A percentile compares a stretch with the other conserved stretches of the same genome.
Evolutionary conservation across 2,329 filamentous ascomycete genomes (phyloP).

Genomic region (Didymella lethalis): DNA sequence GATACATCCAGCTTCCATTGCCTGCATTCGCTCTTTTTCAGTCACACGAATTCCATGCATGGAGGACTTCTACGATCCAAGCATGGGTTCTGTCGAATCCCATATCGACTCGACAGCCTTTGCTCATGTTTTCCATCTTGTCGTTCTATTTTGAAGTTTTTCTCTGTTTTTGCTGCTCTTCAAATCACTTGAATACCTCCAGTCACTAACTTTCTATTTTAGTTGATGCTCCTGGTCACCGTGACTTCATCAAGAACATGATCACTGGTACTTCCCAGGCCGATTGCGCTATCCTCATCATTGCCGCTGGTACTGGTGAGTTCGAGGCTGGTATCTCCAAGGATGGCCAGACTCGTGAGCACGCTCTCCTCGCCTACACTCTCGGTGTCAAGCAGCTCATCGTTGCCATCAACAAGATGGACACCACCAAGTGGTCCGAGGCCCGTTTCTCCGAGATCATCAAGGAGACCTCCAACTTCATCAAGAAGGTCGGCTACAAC

Average conservation of each 20-base stretch:
- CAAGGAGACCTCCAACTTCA: constrained; percentile 99
- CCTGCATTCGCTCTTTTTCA: too few relatives aligned
- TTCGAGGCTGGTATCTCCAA: constrained; percentile 99
- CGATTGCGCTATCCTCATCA: constrained; percentile 99
- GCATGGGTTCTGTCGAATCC: too few relatives aligned
- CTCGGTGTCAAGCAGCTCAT: constrained; percentile 99
- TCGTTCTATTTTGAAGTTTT: too few relatives aligned
- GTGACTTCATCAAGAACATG: constrained; percentile 99
- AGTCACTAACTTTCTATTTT: too few relatives aligned
- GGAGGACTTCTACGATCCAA: too few relatives aligned
- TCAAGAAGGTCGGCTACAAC: constrained; percentile 99
- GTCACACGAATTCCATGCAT: too few relatives aligned
- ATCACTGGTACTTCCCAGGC: constrained; percentile 99
- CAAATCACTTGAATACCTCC: too few relatives aligned
- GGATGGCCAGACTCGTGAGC: constrained; percentile 99
- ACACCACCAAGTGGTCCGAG: constrained; percentile 99
- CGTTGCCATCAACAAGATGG: constrained; percentile 99
- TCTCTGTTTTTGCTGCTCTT: too few relatives aligned
- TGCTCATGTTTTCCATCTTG: too few relatives aligned
- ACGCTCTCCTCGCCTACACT: constrained; percentile 99
- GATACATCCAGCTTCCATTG: too few relatives aligned
- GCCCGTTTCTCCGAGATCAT: constrained; percentile 97
- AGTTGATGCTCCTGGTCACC: constrained; percentile 89
- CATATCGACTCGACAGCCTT: too few relatives aligned
- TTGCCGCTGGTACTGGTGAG: constrained; percentile 99